Evolutionary conservation across 2,329 filamentous ascomycete genomes (phyloP), one percentile per base, ranked within the genome.

Genomic region (Trichoderma gracile): DNA sequence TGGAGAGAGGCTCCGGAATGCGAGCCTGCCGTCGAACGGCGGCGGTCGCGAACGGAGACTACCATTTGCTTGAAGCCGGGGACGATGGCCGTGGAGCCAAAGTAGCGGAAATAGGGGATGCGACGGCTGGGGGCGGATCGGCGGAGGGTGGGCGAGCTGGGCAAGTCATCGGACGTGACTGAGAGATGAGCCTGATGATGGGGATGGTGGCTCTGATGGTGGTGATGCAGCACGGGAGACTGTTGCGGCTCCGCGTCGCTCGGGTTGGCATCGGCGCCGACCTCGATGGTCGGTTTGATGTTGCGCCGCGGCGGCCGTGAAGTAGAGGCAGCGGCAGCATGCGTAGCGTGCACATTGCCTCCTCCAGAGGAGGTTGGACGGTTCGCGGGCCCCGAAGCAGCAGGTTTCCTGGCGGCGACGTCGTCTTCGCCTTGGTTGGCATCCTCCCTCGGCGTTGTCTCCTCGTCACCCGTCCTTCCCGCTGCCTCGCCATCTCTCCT

Each of bases 21-120:
- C 19, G 86, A 88, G 57, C 81, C 82, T 7, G 78, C 80, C 9
- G 81, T 83, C 59, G 87, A 87, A 25, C 83, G 82, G 25, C 87
- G 83, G 65, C 86, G 81, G 66, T 89, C 87, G 65, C 88, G 84
- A 33, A 93, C 86, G 61, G 89, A 88, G 65, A 90, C 88, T 27
- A 96, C 91, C 91, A 96, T 96, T 75, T 96, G 92, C 76, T 96
- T 96, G 78, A 93, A 96, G 23, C 92, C 92, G 1, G 92, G 92
- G 59, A 95, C 91, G 72, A 96, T 96, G 67, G 92, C 93, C 1
- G 93, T 96, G 0, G 92, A 91, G 0, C 92, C 93, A 73, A 96
- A 95, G 76, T 95, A 96, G 66, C 93, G 84, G 71, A 96, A 96
- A 74, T 95, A 97, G 0, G 92, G 92, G 68, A 96, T 91, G 61